Conservation (phyloP, 2,329 filamentous ascomycete species). For the Alternaria hordeiaustralica region DNA sequence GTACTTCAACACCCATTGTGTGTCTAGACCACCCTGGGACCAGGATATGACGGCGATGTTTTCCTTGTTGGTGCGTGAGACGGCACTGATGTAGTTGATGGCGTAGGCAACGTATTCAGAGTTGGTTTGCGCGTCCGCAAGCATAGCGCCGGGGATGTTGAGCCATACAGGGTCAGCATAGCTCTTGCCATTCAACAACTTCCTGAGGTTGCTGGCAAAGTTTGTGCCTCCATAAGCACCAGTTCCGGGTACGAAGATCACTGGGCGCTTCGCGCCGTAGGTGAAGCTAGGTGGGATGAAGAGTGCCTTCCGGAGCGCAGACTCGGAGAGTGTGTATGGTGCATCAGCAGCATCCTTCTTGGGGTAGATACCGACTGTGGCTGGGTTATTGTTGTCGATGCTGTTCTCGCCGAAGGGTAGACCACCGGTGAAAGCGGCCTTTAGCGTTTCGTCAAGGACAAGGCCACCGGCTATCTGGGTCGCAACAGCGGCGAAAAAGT, state of each 20-base stretch:
- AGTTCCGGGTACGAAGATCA: constrained; percentile 63
- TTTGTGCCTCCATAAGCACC: constrained; percentile 56
- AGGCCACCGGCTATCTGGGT: constrained; percentile 30
- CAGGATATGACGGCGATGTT: constrained; percentile 45
- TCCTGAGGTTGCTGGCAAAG: constrained; percentile 58
- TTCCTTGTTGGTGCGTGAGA: constrained; percentile 30
- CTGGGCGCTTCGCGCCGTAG: constrained; percentile 53
- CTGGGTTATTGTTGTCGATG: constrained; percentile 32
- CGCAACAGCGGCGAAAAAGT: constrained; percentile 26
- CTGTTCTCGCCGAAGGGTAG: constrained; percentile 29
- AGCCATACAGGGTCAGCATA: constrained; percentile 57
- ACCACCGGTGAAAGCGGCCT: constrained; percentile 13
- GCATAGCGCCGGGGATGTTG: constrained; percentile 59
- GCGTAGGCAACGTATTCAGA: constrained; percentile 65
- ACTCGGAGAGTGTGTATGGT: constrained; percentile 57
- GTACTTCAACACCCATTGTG: constrained; percentile 66
- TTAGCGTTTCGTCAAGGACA: constrained; percentile 24
- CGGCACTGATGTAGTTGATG: constrained; percentile 60
- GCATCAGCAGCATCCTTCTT: constrained; percentile 52
- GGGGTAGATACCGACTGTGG: constrained; percentile 45
- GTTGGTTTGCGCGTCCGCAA: constrained; percentile 59
- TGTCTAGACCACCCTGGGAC: constrained; percentile 63
- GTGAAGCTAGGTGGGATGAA: constrained; percentile 58
- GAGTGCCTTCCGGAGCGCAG: constrained; percentile 58
- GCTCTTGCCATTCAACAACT: constrained; percentile 49